Percentiles rank a stretch among this genome's conserved stretches.
These are phyloP conservation scores for Quercus bicolor DNA, from an alignment of 306 rosid species.

Conservation along the genomic window DNA sequence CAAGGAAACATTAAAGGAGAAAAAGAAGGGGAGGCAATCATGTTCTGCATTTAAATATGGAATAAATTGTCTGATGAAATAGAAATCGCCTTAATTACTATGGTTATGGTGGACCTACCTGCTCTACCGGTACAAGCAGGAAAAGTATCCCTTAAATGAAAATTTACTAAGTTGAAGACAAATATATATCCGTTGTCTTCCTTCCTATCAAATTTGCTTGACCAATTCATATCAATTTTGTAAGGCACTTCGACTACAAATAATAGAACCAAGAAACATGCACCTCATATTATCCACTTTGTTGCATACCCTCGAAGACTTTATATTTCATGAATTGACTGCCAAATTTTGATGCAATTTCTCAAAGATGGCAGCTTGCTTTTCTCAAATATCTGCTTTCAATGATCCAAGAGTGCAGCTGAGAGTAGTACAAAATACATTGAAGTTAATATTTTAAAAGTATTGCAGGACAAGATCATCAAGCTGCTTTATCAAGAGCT, in stretches of 20 bases:
- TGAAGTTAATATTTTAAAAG: not conserved
- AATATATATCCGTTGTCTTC: not conserved
- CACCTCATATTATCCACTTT: not conserved
- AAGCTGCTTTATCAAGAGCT: not conserved
- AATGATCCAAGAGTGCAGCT: not conserved
- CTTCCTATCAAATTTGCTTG: not conserved
- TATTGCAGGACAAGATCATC: not conserved
- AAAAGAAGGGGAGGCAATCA: not conserved
- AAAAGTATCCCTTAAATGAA: not conserved
- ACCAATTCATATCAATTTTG: not conserved
- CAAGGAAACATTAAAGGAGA: not conserved
- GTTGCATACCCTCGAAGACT: not conserved
- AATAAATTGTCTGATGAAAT: constrained; percentile 17
- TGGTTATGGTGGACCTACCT: constrained; percentile 3
- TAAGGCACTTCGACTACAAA: not conserved
- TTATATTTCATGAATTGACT: not conserved
- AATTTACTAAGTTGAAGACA: not conserved
- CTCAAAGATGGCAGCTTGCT: no score
- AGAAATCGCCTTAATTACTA: constrained; percentile 15
- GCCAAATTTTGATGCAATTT: not conserved
- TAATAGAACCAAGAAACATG: not conserved
- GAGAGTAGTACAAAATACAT: not conserved
- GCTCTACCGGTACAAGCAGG: not conserved
- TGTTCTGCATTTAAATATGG: constrained; percentile 22
- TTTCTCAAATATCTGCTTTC: not conserved